Base-by-base conservation (phyloP, 179 eudicot genomes). In the Camellia oleifera region DNA sequence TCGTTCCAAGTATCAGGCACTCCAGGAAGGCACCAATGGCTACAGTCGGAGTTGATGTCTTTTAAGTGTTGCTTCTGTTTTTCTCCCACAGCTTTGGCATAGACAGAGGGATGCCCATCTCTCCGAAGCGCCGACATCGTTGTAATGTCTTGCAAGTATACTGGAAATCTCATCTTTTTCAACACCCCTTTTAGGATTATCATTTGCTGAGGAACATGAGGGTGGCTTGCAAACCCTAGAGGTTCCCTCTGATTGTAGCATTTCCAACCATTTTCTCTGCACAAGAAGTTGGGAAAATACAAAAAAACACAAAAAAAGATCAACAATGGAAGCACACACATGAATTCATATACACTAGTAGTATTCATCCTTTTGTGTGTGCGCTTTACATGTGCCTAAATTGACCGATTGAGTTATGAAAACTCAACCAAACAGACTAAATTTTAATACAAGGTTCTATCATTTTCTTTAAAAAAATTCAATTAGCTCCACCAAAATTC, bases 21-120 rank as follows among this genome's bases (percentile, higher is more conserved):
- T 0, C 98, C 98, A 74, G 98, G 98, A 58, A 94, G 90, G 80
- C 98, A 94, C 98, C 98, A 94, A 66, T 92, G 98, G 81, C 97
- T 94, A 40, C 98, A 94, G 73, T 94, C 97, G 53, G 93, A 92
- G 68, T 77, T 57, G 48, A 75, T 72, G 61, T 81, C 83, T 61
- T 70, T 72, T 10, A 76, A 12, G 61, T 83, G 79, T 69, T 88
- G 89, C 78, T 83, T 87, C 44, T 81, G 63, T 79, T 84, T 79
- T 75, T 87, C 82, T 0, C 83, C 82, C 6, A 81, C 40, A 44
- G 85, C 88, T 65, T 84, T 81, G n/a, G 83, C 78, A 82, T 94
- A 94, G 26, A 94, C 82, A 2, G 98, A 94, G 7, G 98, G 97
- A 78, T 94, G 97, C 0, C 92, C 98, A 58, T 94, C 98, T 84